Evolutionary conservation across 768 basidiomycete species (phyloP), one percentile per base, ranked within the genome.

Genomic region (Leucogyrophana mollusca): DNA sequence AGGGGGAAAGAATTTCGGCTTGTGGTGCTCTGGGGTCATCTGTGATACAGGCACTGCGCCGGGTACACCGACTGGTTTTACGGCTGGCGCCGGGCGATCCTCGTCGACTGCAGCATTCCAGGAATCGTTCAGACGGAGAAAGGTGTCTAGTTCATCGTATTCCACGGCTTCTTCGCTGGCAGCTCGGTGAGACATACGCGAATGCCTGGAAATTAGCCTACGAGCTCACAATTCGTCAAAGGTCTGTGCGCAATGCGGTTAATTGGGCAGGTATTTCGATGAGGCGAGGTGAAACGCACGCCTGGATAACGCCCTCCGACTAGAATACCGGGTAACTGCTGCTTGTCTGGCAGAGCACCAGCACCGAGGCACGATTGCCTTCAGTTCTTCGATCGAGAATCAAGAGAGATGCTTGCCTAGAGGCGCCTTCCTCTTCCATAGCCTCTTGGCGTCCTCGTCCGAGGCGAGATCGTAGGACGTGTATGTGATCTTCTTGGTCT

Each of bases 391-490:
- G 20, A 45, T n/a, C n/a, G n/a, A 23, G 8, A 37, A 14, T 30
- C 36, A 21, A 45, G 9, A 38, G 20, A 23, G 27, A 13, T 11
- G 56, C 66, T 49, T 40, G 85, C 88, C 80, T 56, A 61, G 56
- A 30, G 90, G 90, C 1, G 85, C 87, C 61, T 85, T 93, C 54
- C 91, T 75, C 63, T 76, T 85, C 90, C 90, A 93, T 18, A 90
- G 64, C 46, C 67, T 66, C 62, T 91, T 92, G 13, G 90, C 89
- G 16, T 82, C 77, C 57, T 86, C 85, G 59, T 93, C 89, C 4
- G 86, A 89, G 22, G 90, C 90, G 32, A 93, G 76, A 65, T 93
- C 90, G 58, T 90, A 93, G 9, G 87, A 85, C 1, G 72, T 82
- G 67, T 85, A 93, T 6, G 80, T 74, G 41, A 92, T 87, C 71